phyloP scores from a whole-genome alignment of 495 filamentous ascomycete species.

The Neurospora sp. region DNA sequence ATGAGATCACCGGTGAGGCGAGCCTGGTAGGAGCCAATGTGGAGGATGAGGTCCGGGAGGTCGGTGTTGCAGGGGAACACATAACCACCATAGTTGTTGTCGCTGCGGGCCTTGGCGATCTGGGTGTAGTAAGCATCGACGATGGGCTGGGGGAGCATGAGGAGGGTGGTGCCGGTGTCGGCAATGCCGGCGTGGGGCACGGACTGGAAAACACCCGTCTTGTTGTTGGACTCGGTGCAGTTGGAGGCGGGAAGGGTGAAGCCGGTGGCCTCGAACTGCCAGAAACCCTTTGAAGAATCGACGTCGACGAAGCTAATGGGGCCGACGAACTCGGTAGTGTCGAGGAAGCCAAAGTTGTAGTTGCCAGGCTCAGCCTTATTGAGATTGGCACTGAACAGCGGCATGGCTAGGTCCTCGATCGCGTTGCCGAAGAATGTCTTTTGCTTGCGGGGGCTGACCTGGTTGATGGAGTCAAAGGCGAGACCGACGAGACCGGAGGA shows the following conservation, averaged over 20 bases:
- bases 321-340: slow-evolving; percentile 45
- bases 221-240: slow-evolving; percentile 14
- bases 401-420: slow-evolving; percentile 44
- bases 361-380: slow-evolving; percentile 37
- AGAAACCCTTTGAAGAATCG: slow-evolving; percentile 56
- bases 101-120: slow-evolving; percentile 44
- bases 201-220: slow-evolving; percentile 47
- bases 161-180: slow-evolving; percentile 64
- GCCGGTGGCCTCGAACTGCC: slow-evolving; percentile 55
- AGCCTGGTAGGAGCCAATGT: slow-evolving; percentile 47
- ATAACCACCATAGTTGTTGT: slow-evolving; percentile 41
- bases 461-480: slow-evolving; percentile 65
- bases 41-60: slow-evolving; percentile 37
- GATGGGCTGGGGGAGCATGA: slow-evolving; percentile 50
- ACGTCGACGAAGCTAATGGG: slow-evolving; percentile 50
- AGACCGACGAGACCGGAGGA: slow-evolving; percentile 64
- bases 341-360: slow-evolving; percentile 23
- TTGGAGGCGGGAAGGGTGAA: slow-evolving; percentile 43
- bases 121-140: slow-evolving; percentile 58
- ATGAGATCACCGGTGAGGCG: slow-evolving; percentile 51
- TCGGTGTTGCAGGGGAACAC: slow-evolving; percentile 26
- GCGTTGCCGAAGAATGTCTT: slow-evolving; percentile 73
- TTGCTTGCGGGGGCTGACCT: slow-evolving; percentile 48
- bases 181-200: slow-evolving; percentile 39
- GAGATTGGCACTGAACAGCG: slow-evolving; percentile 63